A percentile compares a stretch with the other conserved stretches of the same genome.
phyloP scores from a whole-genome alignment of 768 basidiomycete species.

The Gelatoporia subvermispora region DNA sequence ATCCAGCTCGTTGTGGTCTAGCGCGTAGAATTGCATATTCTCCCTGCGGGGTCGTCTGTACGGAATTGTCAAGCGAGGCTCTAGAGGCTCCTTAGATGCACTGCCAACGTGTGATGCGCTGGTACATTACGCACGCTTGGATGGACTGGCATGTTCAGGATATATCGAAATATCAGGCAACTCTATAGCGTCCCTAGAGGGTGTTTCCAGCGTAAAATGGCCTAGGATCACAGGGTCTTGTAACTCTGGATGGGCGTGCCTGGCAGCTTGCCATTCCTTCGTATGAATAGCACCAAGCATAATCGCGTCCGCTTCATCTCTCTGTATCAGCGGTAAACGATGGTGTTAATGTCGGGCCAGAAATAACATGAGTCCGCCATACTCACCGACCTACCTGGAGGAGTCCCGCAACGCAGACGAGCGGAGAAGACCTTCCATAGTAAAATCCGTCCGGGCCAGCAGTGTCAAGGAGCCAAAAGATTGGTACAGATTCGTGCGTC shows the following conservation, averaged over 20 bases:
- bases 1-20: slow-evolving; percentile 31
- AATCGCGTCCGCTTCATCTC: not conserved
- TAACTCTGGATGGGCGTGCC: not conserved
- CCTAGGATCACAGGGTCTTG: slow-evolving; percentile 27
- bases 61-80: slow-evolving; percentile 4
- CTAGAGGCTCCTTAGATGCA: not conserved
- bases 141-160: not conserved
- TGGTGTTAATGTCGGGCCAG: not conserved
- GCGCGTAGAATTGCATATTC: slow-evolving; percentile 59
- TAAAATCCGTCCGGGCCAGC: slow-evolving; percentile 35
- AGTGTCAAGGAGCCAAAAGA: slow-evolving; percentile 53
- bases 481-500: not conserved
- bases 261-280: not conserved
- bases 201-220: slow-evolving; percentile 16
- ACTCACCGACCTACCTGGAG: slow-evolving; percentile 32
- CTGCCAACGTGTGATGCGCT: not conserved
- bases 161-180: slow-evolving; percentile 23
- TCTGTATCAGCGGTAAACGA: not conserved
- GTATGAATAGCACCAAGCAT: not conserved
- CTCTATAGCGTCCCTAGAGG: slow-evolving; percentile 8
- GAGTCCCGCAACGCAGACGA: slow-evolving; percentile 50
- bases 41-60: slow-evolving; percentile 50
- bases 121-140: not conserved
- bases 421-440: slow-evolving; percentile 54
- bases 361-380: slow-evolving; percentile 10